Base-by-base conservation (phyloP, 345 rosid genomes). In the Cochlearia excelsa region DNA sequence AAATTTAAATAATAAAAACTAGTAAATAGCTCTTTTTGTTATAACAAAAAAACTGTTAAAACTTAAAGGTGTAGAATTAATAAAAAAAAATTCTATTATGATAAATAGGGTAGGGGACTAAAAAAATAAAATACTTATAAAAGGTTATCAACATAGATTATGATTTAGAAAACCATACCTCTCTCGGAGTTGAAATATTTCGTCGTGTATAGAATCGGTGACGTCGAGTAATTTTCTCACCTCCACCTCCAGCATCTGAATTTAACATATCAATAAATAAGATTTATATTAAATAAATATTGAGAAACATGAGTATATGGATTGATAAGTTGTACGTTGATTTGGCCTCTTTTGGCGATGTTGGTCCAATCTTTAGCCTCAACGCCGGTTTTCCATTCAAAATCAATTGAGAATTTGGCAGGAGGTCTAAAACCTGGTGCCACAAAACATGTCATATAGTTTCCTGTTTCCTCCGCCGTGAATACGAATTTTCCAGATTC, bases 361-460 rank as follows among this genome's bases (percentile, higher is more conserved):
- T 68, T 80, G 44, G 79, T 29, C 96, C 94, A 88, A 63, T 88
- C 95, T 70, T 77, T 85, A n/a, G 98, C 76, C 34, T 75, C 80
- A 51, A 91, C 77, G 33, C 96, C 96, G 30, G 81, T 74, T 68
- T 58, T 84, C 96, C 96, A 88, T 4, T 91, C 92, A 54, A 85
- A 87, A 42, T 91, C 91, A 45, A 91, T 53, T 0, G 83, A 59
- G 45, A 88, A 6, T 1, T 58, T 73, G 1, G 49, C 57, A 0
- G 76, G 38, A 52, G 82, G 80, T 38, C 45, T 71, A 74, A 59
- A 77, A 1, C 71, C 75, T 2, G 61, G 52, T 49, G 73, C 78
- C 52, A 74, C 77, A 75, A 91, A 88, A 69, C 98, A 91, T 4
- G 92, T 54, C 6, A 66, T 64, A 60, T 84, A 81, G 44, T 81